Percentiles rank a stretch among this genome's conserved stretches.
phyloP scores from a whole-genome alignment of 2,329 filamentous ascomycete species.

The Paracoccidioides lutzii region DNA sequence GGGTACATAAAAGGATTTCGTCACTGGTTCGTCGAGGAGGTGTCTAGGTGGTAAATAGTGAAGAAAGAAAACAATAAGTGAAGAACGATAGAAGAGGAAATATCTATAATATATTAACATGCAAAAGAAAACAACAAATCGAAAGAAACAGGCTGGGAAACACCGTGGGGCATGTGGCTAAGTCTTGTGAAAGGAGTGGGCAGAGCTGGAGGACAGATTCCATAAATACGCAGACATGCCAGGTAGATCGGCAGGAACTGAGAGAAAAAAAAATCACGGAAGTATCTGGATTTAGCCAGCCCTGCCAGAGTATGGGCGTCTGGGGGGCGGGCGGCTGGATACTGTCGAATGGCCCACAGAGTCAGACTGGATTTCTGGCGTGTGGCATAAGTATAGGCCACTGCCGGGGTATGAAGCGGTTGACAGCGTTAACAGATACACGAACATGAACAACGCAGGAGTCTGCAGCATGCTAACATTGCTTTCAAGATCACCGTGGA shows the following conservation, averaged over 20 bases:
- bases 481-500: not conserved
- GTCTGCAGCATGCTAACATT: not conserved
- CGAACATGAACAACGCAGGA: constrained; percentile 5
- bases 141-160: constrained; percentile 2
- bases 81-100: constrained; percentile 4
- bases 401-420: not conserved
- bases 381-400: not conserved
- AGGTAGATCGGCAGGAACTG: not conserved
- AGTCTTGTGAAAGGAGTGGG: constrained; percentile 8
- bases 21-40: not conserved
- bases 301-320: not conserved
- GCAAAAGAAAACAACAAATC: constrained; percentile 2
- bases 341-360: not conserved
- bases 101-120: constrained; percentile 2
- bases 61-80: not conserved
- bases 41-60: not conserved
- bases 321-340: constrained; percentile 3
- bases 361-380: not conserved
- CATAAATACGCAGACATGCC: constrained; percentile 1
- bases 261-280: not conserved
- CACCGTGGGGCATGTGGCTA: constrained; percentile 8
- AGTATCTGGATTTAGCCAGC: not conserved
- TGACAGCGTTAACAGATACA: not conserved
- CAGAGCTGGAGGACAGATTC: not conserved
- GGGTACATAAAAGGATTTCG: not conserved